phyloP scores from a whole-genome alignment of 495 filamentous ascomycete genomes.

The Stereocaulon alpinum region DNA sequence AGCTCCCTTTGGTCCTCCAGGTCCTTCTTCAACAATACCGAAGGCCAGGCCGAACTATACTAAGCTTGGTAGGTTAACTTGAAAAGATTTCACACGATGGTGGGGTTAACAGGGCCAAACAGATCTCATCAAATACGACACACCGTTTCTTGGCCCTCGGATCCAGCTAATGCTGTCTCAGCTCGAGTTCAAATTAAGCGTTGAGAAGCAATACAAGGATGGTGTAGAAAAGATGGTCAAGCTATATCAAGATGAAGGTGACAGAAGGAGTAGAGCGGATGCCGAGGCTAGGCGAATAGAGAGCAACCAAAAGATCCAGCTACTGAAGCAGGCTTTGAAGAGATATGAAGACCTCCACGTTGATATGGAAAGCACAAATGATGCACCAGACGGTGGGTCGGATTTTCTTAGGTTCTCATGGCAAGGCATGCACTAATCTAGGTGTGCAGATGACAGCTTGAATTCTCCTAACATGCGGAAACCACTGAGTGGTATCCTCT shows the following conservation, averaged over 20 bases:
- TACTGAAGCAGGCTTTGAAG: conserved; percentile 90
- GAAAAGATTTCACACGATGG: background rate
- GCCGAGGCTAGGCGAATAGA: conserved; percentile 82
- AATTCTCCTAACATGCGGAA: conserved; percentile 91
- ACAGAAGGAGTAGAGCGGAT: conserved; percentile 87
- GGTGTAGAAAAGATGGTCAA: conserved; percentile 99
- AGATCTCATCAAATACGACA: conserved; percentile 99
- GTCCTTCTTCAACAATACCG: conserved; percentile 56
- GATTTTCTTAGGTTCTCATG: background rate
- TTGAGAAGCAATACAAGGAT: conserved; percentile 98
- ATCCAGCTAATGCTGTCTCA: conserved; percentile 99
- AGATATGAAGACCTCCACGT: conserved; percentile 97
- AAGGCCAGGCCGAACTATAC: conserved; percentile 81
- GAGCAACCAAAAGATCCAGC: conserved; percentile 94
- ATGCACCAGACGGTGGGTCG: conserved; percentile 70
- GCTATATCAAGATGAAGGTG: conserved; percentile 95
- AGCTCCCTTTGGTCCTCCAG: conserved; percentile 67
- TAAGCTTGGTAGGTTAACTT: conserved; percentile 67
- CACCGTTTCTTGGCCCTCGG: conserved; percentile 84
- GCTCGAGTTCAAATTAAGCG: conserved; percentile 96
- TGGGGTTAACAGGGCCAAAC: conserved; percentile 18
- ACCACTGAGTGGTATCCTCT: conserved; percentile 80
- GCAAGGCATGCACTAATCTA: conserved; percentile 13
- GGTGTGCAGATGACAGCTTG: conserved; percentile 75
- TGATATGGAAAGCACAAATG: conserved; percentile 70